phyloP scores from a whole-genome alignment of 441 rosid species.

The Corymbia calophylla region DNA sequence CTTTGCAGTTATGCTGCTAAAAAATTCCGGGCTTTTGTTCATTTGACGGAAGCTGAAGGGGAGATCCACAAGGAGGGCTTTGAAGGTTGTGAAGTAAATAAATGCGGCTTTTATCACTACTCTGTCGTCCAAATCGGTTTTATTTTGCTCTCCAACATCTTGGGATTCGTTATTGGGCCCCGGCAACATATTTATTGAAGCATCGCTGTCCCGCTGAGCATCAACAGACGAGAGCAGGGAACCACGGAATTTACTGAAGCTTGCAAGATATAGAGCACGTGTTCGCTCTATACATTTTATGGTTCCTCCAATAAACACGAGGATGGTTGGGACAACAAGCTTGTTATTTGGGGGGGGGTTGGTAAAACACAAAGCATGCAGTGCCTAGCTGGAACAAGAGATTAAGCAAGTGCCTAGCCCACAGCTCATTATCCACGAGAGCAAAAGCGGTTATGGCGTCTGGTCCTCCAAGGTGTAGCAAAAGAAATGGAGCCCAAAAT shows the following conservation, averaged over 20 bases:
- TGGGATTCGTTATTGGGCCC: too few species aligned
- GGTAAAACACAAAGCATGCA: background rate
- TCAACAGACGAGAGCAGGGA: background rate
- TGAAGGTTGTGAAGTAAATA: background rate
- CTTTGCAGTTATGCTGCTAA: fast-evolving
- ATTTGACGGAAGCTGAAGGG: fast-evolving
- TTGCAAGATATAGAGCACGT: background rate
- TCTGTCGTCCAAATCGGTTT: background rate
- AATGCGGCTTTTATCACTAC: fast-evolving
- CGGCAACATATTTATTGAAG: too few species aligned
- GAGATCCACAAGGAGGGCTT: background rate
- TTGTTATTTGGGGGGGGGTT: background rate
- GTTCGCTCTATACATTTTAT: background rate
- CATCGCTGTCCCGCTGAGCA: background rate
- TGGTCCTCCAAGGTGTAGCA: too few species aligned
- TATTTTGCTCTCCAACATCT: too few species aligned
- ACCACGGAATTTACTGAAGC: background rate
- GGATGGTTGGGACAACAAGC: background rate
- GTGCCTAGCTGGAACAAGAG: background rate
- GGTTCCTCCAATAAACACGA: background rate
- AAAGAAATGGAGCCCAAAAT: too few species aligned
- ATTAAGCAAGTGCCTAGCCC: background rate
- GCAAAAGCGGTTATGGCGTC: too few species aligned
- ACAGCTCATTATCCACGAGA: background rate
- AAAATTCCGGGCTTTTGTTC: too few species aligned